These are phyloP conservation scores for Nakazawaea sp. DNA, from an alignment of 805 yeast species.

Conservation along the genomic window DNA sequence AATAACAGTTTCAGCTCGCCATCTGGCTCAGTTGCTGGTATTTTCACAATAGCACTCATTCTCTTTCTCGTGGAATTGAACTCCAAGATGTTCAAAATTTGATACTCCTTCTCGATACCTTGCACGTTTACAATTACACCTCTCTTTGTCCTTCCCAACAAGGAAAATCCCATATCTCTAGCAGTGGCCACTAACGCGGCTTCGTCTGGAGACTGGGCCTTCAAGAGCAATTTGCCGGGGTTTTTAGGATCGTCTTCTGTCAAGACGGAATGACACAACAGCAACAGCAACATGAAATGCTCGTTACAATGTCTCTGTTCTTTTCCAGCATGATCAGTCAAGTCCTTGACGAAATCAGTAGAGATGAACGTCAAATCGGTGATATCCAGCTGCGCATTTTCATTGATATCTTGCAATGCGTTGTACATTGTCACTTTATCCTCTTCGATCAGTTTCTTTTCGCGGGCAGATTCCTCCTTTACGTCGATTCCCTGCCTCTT, in stretches of 20 bases:
- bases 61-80: constrained; percentile 83
- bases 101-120: constrained; percentile 66
- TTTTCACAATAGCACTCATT: constrained; percentile 76
- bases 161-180: constrained; percentile 67
- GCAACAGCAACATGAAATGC: constrained; percentile 70
- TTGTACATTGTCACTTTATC: constrained; percentile 44
- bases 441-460: constrained; percentile 30
- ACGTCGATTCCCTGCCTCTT: constrained; percentile 61
- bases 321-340: constrained; percentile 42
- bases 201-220: constrained; percentile 85
- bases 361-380: constrained; percentile 69
- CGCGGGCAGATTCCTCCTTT: constrained; percentile 35
- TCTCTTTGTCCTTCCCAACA: constrained; percentile 56
- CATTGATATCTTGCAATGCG: constrained; percentile 24
- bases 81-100: constrained; percentile 63
- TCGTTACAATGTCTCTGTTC: constrained; percentile 54
- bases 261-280: constrained; percentile 74
- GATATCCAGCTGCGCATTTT: constrained; percentile 46
- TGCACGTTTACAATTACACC: constrained; percentile 65
- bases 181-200: constrained; percentile 83
- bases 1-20: constrained; percentile 54
- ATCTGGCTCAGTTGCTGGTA: constrained; percentile 41
- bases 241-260: constrained; percentile 59
- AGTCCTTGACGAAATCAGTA: constrained; percentile 55
- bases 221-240: constrained; percentile 47